Base-by-base conservation (phyloP, 139 green algal species). In the Micractinium conductrix region DNA sequence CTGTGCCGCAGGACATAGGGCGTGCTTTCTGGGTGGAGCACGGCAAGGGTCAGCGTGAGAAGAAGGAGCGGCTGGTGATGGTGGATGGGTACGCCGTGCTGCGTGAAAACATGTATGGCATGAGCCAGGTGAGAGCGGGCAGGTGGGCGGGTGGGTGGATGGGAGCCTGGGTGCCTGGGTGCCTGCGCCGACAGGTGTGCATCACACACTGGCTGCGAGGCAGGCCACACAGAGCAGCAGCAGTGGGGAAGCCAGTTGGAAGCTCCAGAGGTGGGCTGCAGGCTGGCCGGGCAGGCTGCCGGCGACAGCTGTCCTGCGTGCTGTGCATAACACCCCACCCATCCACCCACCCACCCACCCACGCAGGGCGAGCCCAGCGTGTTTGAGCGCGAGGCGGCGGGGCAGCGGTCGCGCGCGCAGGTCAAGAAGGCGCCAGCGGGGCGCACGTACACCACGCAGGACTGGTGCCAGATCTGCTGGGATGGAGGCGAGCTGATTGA, bases 401-500 rank as follows among this genome's bases (percentile, higher is more conserved):
- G 62, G 10, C 50, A 21, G 35, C 22, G n/a, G 12, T 24, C 3
- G 44, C 74, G 74, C 48, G 16, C 30, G 37, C 68, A 44, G 55
- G 84, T 80, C 42, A 78, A 79, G 19, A 78, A 58, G 70, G 42
- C 38, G 42, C 24, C 83, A 6, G 87, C 88, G 2, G 89, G 89
- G 43, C 37, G 75, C 2, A 88, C 93, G 84, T 95, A 92, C 55
- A 67, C 44, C 2, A 86, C 92, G 82, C 50, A 43, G 12, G 89
- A 93, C 69, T 80, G 71, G 37, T 94, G 91, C 87, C 84, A 91
- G 88, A 71, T 90, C 2, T 95, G 93, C 83, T 94, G 91, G 90
- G 90, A 94, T 44, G 93, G 91, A 30, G 93, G 93, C n/a, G 84
- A 93, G 12, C 88, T 95, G 81, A 58, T 95, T 68, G 92, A 88